These are phyloP conservation scores for Diaporthe sp. DNA, from an alignment of 2,329 filamentous ascomycete species.

Conservation along the genomic window DNA sequence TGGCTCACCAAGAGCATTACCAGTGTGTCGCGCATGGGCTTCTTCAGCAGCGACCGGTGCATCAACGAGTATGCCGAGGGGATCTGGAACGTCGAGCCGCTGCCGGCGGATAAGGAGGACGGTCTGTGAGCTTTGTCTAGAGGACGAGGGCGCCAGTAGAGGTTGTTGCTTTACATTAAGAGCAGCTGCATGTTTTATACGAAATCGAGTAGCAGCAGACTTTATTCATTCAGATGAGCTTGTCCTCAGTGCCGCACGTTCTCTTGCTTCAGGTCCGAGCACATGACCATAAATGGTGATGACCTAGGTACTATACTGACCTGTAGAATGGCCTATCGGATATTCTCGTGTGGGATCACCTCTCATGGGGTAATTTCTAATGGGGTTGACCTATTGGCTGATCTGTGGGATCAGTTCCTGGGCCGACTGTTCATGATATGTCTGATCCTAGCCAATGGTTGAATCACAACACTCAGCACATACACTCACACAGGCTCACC, in stretches of 20 bases:
- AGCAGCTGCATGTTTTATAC: neutral
- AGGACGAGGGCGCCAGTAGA: neutral
- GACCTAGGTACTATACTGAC: too few species aligned
- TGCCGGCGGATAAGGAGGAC: constrained; percentile 60
- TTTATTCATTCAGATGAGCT: neutral
- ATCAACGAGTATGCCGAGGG: constrained; percentile 97
- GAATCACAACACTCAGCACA: too few species aligned
- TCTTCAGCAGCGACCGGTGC: constrained; percentile 95
- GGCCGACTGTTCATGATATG: neutral
- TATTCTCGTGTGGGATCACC: neutral
- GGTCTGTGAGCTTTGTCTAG: constrained; percentile 31
- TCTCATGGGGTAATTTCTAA: neutral
- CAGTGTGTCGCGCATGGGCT: constrained; percentile 93
- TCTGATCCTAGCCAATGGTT: too few species aligned
- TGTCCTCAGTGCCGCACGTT: neutral
- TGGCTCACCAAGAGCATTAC: constrained; percentile 94
- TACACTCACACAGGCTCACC: too few species aligned
- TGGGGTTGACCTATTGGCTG: neutral
- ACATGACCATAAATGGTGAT: neutral
- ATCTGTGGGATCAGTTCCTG: neutral
- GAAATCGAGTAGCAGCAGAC: constrained; percentile 4
- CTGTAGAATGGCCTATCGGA: too few species aligned
- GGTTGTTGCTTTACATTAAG: neutral
- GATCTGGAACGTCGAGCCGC: constrained; percentile 93
- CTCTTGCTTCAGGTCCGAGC: neutral